Evolutionary conservation across 202 grass and related monocot species (phyloP), one percentile per base, ranked within the genome.

Genomic region (Saccharum hybrid): DNA sequence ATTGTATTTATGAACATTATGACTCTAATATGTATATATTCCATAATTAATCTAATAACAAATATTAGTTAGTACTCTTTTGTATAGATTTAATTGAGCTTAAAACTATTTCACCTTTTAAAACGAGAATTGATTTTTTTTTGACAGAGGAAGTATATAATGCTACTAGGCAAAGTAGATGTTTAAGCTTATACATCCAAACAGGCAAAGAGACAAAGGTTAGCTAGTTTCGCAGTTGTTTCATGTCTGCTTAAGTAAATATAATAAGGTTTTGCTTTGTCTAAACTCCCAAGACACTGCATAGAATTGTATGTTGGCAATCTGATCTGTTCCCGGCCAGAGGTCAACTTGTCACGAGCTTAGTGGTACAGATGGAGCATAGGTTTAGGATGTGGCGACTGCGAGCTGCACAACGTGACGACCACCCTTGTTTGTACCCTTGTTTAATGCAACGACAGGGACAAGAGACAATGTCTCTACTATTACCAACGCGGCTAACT

Each of bases 401-500:
- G 52, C 51, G 4, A 46, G 74, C 74, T 37, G 74, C 74, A 78
- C n/a, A 13, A 51, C 52, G 66, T 78, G 83, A 78, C 74, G 66
- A 78, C 0, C 74, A 63, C 62, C 60, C 82, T 78, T 77, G 56
- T 59, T 59, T n/a, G 48, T 77, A 28, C 21, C 77, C 51, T 78
- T 62, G 64, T 78, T 70, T 61, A 76, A 10, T 69, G 49, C 2
- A 65, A 52, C 72, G 63, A 59, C 10, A 19, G 33, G 21, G 71
- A 67, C 62, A 10, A 59, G 54, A 59, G 22, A 76, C 63, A 76
- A 21, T 2, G 28, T 33, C 14, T 6, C 0, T 59, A 54, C 13
- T 73, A 49, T 30, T 21, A 1, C 0, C 40, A 72, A 72, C 42
- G 16, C 69, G 42, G 42, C 28, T 49, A 72, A 72, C 23, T 15